phyloP scores from a whole-genome alignment of 1,139 yeast genomes.

The Yamadazyma songkhlaensis region DNA sequence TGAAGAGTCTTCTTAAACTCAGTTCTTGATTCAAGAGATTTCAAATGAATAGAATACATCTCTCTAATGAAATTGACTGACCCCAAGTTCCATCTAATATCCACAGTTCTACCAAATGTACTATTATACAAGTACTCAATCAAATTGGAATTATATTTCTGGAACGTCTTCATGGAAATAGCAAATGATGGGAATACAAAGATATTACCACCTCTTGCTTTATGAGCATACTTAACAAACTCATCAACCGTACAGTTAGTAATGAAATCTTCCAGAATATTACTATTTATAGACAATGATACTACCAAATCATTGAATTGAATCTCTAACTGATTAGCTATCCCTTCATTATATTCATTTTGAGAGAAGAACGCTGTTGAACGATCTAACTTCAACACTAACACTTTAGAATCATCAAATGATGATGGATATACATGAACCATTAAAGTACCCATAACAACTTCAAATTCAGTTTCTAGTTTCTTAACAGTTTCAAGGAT shows the following conservation, averaged over 20 bases:
- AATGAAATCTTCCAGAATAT: constrained; percentile 45
- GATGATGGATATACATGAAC: constrained; percentile 77
- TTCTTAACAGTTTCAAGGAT: constrained; percentile 40
- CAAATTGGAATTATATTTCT: constrained; percentile 43
- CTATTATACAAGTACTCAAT: constrained; percentile 69
- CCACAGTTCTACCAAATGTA: constrained; percentile 84
- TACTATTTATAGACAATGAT: constrained; percentile 55
- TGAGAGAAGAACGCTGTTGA: constrained; percentile 62
- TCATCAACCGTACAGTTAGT: constrained; percentile 47
- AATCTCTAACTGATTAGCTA: constrained; percentile 50
- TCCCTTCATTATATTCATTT: constrained; percentile 44
- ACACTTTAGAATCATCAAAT: constrained; percentile 69
- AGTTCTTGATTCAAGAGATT: constrained; percentile 38
- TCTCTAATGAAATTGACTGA: constrained; percentile 88
- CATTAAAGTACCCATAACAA: constrained; percentile 52
- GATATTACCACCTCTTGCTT: constrained; percentile 76
- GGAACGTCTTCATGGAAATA: constrained; percentile 75
- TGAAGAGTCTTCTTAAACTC: constrained; percentile 22
- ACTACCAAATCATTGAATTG: constrained; percentile 62
- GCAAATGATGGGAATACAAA: constrained; percentile 74
- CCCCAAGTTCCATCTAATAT: constrained; percentile 90
- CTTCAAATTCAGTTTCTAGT: constrained; percentile 59
- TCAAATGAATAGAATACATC: constrained; percentile 70
- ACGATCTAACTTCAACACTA: constrained; percentile 60
- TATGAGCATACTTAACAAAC: constrained; percentile 54